Evolutionary conservation across 306 rosid genomes (phyloP).

Genomic region (Lablab purpureus): DNA sequence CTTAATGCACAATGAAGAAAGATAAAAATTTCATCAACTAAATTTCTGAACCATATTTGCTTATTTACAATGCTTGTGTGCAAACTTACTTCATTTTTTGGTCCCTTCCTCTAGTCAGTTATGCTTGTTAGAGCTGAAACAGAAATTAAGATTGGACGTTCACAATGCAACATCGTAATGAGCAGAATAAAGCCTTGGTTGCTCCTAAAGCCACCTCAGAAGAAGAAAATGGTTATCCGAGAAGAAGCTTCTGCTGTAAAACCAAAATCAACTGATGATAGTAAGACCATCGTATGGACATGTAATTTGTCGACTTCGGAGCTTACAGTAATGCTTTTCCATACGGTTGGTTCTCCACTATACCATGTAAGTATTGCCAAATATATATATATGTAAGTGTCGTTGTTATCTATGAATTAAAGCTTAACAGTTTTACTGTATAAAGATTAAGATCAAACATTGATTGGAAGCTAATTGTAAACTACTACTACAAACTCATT

Average conservation of each 20-base stretch:
- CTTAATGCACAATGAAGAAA: no score
- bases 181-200: constrained; percentile 83
- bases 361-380: constrained; percentile 72
- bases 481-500: not conserved
- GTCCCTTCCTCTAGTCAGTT: constrained; percentile 58
- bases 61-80: no score
- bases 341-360: constrained; percentile 66
- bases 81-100: constrained; percentile 34
- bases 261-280: constrained; percentile 63
- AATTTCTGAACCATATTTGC: no score
- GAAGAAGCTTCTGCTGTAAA: constrained; percentile 68
- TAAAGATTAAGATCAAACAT: no score
- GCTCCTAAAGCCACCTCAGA: constrained; percentile 66
- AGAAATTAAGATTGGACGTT: constrained; percentile 83
- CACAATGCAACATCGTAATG: constrained; percentile 74
- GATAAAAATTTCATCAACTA: no score
- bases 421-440: not conserved
- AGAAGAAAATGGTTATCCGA: constrained; percentile 76
- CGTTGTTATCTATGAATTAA: constrained; percentile 28
- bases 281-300: constrained; percentile 75
- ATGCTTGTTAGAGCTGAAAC: constrained; percentile 77
- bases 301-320: constrained; percentile 84
- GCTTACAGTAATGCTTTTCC: constrained; percentile 68
- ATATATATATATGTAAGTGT: not conserved
- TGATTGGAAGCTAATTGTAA: not conserved